These are phyloP conservation scores for Pyrenula massariospora DNA, from an alignment of 495 filamentous ascomycete genomes.

Conservation along the genomic window DNA sequence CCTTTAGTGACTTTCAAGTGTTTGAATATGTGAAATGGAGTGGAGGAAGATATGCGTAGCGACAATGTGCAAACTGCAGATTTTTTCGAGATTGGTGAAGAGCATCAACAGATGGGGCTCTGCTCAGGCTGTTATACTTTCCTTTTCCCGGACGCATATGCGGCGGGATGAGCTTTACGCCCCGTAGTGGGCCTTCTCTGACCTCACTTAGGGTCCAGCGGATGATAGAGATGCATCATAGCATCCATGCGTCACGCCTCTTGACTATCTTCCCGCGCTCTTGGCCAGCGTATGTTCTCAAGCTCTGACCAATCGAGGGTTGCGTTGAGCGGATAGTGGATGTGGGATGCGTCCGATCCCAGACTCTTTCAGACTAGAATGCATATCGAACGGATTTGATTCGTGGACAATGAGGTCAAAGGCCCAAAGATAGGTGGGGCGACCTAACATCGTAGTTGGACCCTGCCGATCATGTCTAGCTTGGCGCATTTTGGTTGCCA, in stretches of 20 bases:
- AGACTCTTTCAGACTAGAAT: background rate
- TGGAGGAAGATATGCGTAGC: too few species aligned
- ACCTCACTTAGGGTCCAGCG: background rate
- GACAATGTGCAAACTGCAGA: too few species aligned
- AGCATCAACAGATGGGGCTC: too few species aligned
- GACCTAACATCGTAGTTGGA: background rate
- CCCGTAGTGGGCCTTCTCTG: background rate
- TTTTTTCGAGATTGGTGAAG: too few species aligned
- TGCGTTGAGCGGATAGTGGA: background rate
- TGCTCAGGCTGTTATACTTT: background rate
- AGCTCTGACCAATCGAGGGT: background rate
- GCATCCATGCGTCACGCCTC: background rate
- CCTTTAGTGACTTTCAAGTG: too few species aligned
- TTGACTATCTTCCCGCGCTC: background rate
- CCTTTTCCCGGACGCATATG: background rate
- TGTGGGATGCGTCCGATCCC: background rate
- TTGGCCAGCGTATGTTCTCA: background rate
- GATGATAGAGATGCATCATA: background rate
- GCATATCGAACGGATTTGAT: background rate
- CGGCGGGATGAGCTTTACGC: background rate
- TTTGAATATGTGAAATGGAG: too few species aligned
- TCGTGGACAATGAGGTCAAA: background rate
- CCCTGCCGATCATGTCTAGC: background rate
- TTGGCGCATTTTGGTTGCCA: background rate
- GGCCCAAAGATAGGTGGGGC: background rate